phyloP scores from a whole-genome alignment of 2,329 filamentous ascomycete species.

The Exophiala dermatitidis region DNA sequence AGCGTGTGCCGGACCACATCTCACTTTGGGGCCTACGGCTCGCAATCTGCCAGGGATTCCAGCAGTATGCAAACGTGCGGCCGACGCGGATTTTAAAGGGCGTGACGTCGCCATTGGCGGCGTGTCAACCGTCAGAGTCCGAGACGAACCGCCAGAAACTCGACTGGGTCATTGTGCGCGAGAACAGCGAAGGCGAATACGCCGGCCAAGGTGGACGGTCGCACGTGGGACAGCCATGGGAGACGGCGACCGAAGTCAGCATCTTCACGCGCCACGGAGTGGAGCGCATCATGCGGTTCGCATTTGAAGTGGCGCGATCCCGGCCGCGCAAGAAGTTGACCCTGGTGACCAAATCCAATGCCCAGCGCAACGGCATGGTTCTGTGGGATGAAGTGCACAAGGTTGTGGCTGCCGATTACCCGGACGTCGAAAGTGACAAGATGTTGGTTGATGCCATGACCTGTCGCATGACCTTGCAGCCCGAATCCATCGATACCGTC shows the following conservation, averaged over 20 bases:
- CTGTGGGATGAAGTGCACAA: conserved; percentile 58
- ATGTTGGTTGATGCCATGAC: conserved; percentile 64
- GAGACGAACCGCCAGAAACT: conserved; percentile 47
- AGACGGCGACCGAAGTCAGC: conserved; percentile 54
- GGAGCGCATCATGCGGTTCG: conserved; percentile 54
- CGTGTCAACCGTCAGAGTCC: conserved; percentile 8
- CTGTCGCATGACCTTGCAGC: conserved; percentile 56
- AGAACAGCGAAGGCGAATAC: conserved; percentile 61
- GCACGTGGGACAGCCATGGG: conserved; percentile 53
- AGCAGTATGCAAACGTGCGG: conserved; percentile 62
- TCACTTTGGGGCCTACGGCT: conserved; percentile 61
- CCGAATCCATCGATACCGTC: conserved; percentile 54
- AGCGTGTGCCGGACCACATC: conserved; percentile 58
- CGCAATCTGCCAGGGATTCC: conserved; percentile 59
- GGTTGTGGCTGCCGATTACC: conserved; percentile 50
- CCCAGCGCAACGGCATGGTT: conserved; percentile 60
- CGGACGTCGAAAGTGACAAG: conserved; percentile 56
- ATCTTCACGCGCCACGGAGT: conserved; percentile 57
- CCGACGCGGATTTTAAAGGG: conserved; percentile 57
- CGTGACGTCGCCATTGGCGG: conserved; percentile 45
- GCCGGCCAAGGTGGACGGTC: conserved; percentile 58
- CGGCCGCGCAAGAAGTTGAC: conserved; percentile 53
- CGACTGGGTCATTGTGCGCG: conserved; percentile 60
- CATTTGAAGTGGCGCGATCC: conserved; percentile 53
- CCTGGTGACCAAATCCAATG: conserved; percentile 59